Evolutionary conservation across 805 yeast species (phyloP), one percentile per base, ranked within the genome.

Genomic region (Myxozyma sirexii): DNA sequence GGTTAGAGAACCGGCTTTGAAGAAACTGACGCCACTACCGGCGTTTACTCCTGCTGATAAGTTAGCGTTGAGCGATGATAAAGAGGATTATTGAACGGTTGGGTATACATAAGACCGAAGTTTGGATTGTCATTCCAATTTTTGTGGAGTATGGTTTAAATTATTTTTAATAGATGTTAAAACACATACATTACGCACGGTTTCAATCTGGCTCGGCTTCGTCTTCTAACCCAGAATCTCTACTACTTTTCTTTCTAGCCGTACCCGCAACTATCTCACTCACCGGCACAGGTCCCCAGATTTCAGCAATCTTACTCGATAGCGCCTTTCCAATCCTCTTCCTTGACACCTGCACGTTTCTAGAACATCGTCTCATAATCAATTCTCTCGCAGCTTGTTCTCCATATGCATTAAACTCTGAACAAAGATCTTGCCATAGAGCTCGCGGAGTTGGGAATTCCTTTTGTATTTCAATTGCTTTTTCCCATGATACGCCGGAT

Each of bases 401-500:
- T 73, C 67, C 56, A n/a, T 31, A 10, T 13, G n/a, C 27, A n/a
- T 41, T 27, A 44, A 49, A 68, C 37, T 43, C 66, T 21, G 33
- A 39, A 21, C 66, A 75, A 33, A 65, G 88, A 10, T 79, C 82
- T 21, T 78, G 76, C 12, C 86, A 70, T n/a, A 93, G 76, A 19
- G 69, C 71, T 37, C 75, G 75, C 0, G 97, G 94, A 0, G 97
- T 92, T 1, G 84, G 83, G 69, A 79, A 94, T 43, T 79, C 71
- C 19, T 77, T 76, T 72, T 92, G 97, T 8, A 94, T 84, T 6
- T 83, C 83, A 8, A 84, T 70, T 0, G 99, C 99, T 70, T 88
- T 90, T 63, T 93, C 97, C 31, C 89, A 74, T 0, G 96, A 84
- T 0, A 94, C 78, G 0, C 98, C 99, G 61, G 82, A 80, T 1